Conservation (phyloP, 2,329 filamentous ascomycete genomes). For the Trichoderma lentiforme region DNA sequence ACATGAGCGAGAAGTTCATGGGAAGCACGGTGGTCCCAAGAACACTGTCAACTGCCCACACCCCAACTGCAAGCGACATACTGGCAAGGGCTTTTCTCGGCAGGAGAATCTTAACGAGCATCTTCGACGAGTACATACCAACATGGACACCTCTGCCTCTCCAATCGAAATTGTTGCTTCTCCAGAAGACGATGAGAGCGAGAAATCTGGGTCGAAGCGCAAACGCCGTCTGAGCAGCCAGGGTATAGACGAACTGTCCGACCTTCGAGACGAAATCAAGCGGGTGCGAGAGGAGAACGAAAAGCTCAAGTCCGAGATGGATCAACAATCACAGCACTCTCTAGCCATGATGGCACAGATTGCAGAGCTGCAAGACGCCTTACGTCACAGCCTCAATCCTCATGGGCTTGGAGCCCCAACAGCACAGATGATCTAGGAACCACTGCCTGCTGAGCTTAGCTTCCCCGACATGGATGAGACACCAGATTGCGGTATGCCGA, state of each 20-base stretch:
- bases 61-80: constrained; percentile 81
- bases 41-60: constrained; percentile 86
- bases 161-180: constrained; percentile 36
- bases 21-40: constrained; percentile 83
- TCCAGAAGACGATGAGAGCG: constrained; percentile 47
- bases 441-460: constrained; percentile 3
- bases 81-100: constrained; percentile 84
- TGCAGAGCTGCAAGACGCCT: constrained; percentile 42
- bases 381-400: constrained; percentile 35
- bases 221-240: constrained; percentile 40
- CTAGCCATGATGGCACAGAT: constrained; percentile 49
- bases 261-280: constrained; percentile 64
- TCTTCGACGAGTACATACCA: constrained; percentile 79
- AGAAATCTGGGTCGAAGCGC: constrained; percentile 46
- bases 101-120: constrained; percentile 95
- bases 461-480: neutral
- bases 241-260: constrained; percentile 45
- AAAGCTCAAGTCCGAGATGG: constrained; percentile 51
- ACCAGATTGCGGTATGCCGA: neutral
- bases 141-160: constrained; percentile 36
- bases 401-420: constrained; percentile 37
- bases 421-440: constrained; percentile 40
- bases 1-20: constrained; percentile 91
- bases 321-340: constrained; percentile 46
- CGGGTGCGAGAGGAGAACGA: constrained; percentile 63